Conservation (phyloP, 208 protist genomes). For the Polymyxa betae region DNA sequence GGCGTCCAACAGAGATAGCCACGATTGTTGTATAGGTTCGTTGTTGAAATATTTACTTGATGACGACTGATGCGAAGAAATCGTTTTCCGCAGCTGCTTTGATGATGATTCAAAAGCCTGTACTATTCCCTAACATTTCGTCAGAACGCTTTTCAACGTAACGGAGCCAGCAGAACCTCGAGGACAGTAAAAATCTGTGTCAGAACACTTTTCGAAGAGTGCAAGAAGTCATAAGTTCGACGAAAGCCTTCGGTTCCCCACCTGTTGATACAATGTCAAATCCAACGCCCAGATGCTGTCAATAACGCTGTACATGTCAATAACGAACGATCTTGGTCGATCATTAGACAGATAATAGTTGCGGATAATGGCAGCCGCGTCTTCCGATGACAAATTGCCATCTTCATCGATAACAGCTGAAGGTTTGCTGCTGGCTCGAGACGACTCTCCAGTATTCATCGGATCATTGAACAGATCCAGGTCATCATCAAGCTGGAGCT, state of each 20-base stretch:
- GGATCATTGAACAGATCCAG: not conserved
- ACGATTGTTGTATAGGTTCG: slow-evolving; percentile 9
- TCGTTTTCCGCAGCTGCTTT: slow-evolving; percentile 39
- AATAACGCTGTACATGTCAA: slow-evolving; percentile 3
- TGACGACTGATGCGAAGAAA: not conserved
- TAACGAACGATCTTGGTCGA: not conserved
- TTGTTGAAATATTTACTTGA: slow-evolving; percentile 27
- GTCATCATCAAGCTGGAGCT: not conserved
- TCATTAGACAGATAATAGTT: slow-evolving; percentile 19
- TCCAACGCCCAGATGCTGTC: not conserved
- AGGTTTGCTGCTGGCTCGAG: too few species aligned
- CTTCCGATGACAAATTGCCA: not conserved
- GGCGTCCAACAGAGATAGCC: not conserved
- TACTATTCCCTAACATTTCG: not conserved
- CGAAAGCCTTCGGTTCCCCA: slow-evolving; percentile 14
- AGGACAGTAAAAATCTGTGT: not conserved
- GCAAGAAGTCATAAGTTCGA: not conserved
- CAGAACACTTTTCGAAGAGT: not conserved
- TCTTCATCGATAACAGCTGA: not conserved
- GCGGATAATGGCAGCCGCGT: not conserved
- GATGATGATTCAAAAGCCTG: not conserved
- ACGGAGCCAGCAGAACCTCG: not conserved
- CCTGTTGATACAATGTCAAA: not conserved
- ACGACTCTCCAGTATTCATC: too few species aligned
- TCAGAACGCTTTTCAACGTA: not conserved